Evolutionary conservation across 108 stramenopile genomes (phyloP), one percentile per base, ranked within the genome.

Genomic region (Schizochytrium sp.): DNA sequence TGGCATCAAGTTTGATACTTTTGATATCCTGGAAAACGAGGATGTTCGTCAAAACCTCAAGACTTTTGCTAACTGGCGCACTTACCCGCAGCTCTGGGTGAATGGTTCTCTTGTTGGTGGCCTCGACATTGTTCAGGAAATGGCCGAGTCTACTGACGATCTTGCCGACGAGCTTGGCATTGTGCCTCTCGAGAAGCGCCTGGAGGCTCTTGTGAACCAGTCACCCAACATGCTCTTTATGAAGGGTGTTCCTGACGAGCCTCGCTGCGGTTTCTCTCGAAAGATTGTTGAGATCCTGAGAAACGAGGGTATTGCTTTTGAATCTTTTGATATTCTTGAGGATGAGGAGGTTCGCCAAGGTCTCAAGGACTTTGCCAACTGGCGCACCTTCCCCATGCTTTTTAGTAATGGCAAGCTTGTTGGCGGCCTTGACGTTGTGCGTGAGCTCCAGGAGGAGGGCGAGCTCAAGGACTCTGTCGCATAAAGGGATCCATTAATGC

Each of bases 381-480:
- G 98, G 98, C 97, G 97, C n/a, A 98, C 98, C 3, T 98, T 94
- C 91, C 98, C 97, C 5, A 97, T 98, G 93, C 88, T 98, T 40
- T 99, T 98, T 93, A 96, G 96, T 19, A 94, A 97, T 72, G 99
- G 98, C 58, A 96, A 97, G 90, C 93, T 99, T 60, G 90, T 98
- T 2, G 99, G 99, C 59, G 99, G 99, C 8, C 92, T 99, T 59
- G 99, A 99, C 91, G 97, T 99, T 90, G 93, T 97, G 64, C 94
- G 95, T 88, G 98, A 99, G 92, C 93, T 99, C 93, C 88, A 89
- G 58, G 96, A 97, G 57, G 87, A 91, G 61, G 96, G 95, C 8
- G 96, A 96, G 88, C 90, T 97, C 76, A 83, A 90, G 59, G 95
- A 94, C 53, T 28, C 64, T 55, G 46, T 50, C 60, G 17, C 88